These are phyloP conservation scores for Solanum neorickii DNA, from an alignment of 257 asterid species.

Conservation along the genomic window DNA sequence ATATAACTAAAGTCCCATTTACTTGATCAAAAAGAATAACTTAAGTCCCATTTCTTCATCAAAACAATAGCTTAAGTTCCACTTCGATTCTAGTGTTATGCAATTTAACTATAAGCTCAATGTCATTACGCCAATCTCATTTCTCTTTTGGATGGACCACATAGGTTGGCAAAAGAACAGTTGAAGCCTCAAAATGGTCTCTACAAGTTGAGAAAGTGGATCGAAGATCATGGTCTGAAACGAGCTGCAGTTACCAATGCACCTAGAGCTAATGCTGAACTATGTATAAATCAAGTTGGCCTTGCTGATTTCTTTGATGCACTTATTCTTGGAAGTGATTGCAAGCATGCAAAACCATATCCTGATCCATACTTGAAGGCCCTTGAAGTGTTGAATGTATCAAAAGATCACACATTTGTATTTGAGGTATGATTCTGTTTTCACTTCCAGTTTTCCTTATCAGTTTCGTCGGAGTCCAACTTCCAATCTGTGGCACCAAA, in stretches of 20 bases:
- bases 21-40: neutral
- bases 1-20: neutral
- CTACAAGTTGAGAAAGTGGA: conserved; percentile 55
- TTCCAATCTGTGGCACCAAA: neutral
- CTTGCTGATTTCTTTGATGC: conserved; percentile 66
- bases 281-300: conserved; percentile 67
- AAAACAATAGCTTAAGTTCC: neutral
- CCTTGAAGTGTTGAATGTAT: conserved; percentile 61
- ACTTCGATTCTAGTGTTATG: neutral
- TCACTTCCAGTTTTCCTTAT: neutral
- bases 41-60: neutral
- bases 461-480: neutral
- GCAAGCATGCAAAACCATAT: conserved; percentile 70
- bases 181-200: conserved; percentile 57
- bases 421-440: conserved; percentile 53
- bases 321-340: conserved; percentile 67
- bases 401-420: conserved; percentile 70
- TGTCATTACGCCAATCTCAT: neutral
- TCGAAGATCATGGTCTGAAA: conserved; percentile 72
- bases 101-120: neutral
- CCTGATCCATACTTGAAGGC: conserved; percentile 91
- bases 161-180: conserved; percentile 65
- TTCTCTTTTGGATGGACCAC: neutral
- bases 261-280: conserved; percentile 71
- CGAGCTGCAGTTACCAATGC: conserved; percentile 95